phyloP scores from a whole-genome alignment of 2,329 filamentous ascomycete genomes.

The Colletotrichum theobromicola region DNA sequence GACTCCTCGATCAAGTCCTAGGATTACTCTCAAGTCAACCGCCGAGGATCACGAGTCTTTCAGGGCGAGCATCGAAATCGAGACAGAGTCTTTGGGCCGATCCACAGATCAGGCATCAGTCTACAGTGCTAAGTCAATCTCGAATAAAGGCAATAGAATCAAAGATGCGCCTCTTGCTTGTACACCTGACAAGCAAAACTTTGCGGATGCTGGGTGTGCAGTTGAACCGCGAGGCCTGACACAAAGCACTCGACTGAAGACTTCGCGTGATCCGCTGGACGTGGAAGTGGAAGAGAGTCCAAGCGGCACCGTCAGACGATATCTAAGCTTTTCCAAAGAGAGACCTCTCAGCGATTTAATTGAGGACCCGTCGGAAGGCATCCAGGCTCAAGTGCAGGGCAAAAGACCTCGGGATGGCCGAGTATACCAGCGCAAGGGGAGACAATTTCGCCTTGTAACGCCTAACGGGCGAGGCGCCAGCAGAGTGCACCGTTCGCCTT shows the following conservation, averaged over 20 bases:
- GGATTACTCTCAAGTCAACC: not conserved
- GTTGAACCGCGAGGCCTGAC: constrained; percentile 19
- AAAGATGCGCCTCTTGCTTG: not conserved
- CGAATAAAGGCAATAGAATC: not conserved
- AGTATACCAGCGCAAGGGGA: not conserved
- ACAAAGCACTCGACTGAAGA: constrained; percentile 33
- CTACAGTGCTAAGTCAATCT: not conserved
- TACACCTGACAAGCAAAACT: not conserved
- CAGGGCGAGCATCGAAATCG: constrained; percentile 4
- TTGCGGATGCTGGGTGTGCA: not conserved
- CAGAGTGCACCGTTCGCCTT: not conserved
- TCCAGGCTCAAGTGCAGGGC: not conserved
- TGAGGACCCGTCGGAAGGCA: not conserved
- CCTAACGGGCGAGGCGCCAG: not conserved
- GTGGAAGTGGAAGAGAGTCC: not conserved
- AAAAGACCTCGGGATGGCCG: not conserved
- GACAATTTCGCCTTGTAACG: not conserved
- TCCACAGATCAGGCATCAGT: not conserved
- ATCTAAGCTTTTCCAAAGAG: not conserved
- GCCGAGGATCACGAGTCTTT: constrained; percentile 10
- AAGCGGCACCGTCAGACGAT: not conserved
- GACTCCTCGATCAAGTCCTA: constrained; percentile 2
- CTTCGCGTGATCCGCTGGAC: constrained; percentile 1
- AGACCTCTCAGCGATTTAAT: not conserved
- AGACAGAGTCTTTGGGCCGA: not conserved